Evolutionary conservation across 2,329 filamentous ascomycete species (phyloP), one percentile per base, ranked within the genome.

Genomic region (Tympanopsis confertula): DNA sequence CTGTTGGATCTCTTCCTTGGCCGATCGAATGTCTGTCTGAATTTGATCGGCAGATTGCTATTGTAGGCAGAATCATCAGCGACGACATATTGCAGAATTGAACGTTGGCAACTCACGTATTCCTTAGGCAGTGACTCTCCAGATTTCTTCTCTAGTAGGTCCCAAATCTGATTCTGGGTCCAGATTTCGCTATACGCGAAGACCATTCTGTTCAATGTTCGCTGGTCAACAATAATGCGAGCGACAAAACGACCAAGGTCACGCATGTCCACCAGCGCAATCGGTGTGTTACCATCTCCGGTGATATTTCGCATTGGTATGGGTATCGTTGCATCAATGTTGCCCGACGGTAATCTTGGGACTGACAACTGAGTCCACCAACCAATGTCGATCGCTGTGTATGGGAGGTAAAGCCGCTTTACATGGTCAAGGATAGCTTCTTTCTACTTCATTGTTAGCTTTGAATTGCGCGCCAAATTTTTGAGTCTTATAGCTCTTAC

Each of bases 381-480:
- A n/a, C 71, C 72, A 12, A 74, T 62, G 42, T 77, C 71, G 36
- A 76, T 64, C 46, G 71, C 55, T 4, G 72, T 76, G 52, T 67
- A 77, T 0, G 68, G 67, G 1, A 77, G 57, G 20, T 57, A 51
- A 2, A 68, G 47, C 38, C 57, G 52, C 45, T 65, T 63, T 41
- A 74, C 56, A 38, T 68, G 60, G 40, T 68, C 60, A 46, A 68
- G 60, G 12, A 73, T 56, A 2, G 57, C 51, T 44, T 74, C 66
- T 56, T 75, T 75, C 53, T 65, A 20, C 17, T 24, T 37, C 13
- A n/a, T n/a, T n/a, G n/a, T n/a, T n/a, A n/a, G n/a, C n/a, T n/a
- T n/a, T n/a, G n/a, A n/a, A n/a, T n/a, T n/a, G n/a, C n/a, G n/a
- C n/a, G n/a, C n/a, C n/a, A n/a, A n/a, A n/a, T n/a, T n/a, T n/a